Conservation (phyloP, 2,329 filamentous ascomycete species). For the Colletotrichum shisoi region DNA sequence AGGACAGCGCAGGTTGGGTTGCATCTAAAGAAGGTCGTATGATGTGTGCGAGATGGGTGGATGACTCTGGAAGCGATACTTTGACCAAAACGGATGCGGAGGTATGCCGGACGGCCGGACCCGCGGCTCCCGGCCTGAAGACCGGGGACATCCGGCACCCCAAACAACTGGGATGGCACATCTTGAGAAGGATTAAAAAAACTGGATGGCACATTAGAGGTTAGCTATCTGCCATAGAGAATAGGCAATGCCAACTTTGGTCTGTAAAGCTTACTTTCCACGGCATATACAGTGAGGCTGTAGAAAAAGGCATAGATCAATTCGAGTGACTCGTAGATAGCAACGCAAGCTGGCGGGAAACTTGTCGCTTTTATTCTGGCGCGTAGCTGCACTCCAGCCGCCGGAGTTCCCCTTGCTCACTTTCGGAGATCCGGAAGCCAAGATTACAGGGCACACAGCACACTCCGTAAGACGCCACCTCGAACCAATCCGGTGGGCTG, state of each 20-base stretch:
- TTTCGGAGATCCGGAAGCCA: not conserved
- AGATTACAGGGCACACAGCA: not conserved
- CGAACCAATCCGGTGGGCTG: too few relatives aligned
- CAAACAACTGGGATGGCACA: too few relatives aligned
- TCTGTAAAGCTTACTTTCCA: too few relatives aligned
- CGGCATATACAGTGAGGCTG: not conserved
- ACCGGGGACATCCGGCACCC: not conserved
- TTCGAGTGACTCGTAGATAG: too few relatives aligned
- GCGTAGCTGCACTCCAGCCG: not conserved
- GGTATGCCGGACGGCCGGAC: not conserved
- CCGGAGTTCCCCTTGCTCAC: conserved; percentile 1
- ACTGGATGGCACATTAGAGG: not conserved
- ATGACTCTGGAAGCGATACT: not conserved
- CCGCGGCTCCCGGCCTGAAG: not conserved
- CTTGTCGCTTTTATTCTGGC: not conserved
- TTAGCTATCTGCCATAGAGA: not conserved
- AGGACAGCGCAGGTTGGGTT: conserved; percentile 50
- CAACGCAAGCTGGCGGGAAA: too few relatives aligned
- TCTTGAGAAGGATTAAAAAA: not conserved
- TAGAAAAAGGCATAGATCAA: not conserved
- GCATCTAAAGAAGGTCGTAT: conserved; percentile 46
- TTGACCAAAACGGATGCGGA: not conserved
- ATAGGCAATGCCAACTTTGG: not conserved
- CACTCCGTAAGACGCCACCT: too few relatives aligned
- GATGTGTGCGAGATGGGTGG: not conserved